Conservation (phyloP, 2,329 filamentous ascomycete genomes). For the Stylonectria norvegica region DNA sequence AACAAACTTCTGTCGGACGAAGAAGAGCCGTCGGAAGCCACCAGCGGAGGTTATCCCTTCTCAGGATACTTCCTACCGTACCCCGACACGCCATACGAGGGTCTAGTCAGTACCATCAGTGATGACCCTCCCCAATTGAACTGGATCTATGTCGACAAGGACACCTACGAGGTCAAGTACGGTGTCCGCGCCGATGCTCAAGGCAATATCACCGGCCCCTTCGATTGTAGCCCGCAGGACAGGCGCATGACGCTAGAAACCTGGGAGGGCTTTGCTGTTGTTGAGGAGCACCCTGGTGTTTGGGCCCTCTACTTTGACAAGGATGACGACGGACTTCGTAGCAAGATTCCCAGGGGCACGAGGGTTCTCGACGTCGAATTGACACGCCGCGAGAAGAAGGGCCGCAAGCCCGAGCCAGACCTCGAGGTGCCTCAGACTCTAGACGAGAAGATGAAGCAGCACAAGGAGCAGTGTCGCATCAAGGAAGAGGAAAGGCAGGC, state of each 20-base stretch:
- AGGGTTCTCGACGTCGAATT: conserved; percentile 55
- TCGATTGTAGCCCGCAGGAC: conserved; percentile 52
- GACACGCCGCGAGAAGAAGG: conserved; percentile 45
- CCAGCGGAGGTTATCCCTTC: conserved; percentile 52
- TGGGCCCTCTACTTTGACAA: conserved; percentile 49
- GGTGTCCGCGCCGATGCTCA: conserved; percentile 42
- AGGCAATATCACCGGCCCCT: conserved; percentile 44
- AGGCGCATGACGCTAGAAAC: conserved; percentile 46
- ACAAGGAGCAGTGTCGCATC: conserved; percentile 20
- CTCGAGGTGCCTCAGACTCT: conserved; percentile 18
- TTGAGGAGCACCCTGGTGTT: conserved; percentile 38
- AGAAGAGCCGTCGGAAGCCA: conserved; percentile 33
- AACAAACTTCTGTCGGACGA: conserved; percentile 27
- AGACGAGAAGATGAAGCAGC: conserved; percentile 30
- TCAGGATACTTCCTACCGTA: conserved; percentile 57
- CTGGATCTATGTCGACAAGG: conserved; percentile 47
- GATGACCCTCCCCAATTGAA: conserved; percentile 49
- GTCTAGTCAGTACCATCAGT: conserved; percentile 47
- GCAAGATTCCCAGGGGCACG: conserved; percentile 45
- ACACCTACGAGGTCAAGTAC: conserved; percentile 46
- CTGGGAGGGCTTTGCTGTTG: conserved; percentile 50
- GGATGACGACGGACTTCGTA: conserved; percentile 42
- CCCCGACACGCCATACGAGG: conserved; percentile 46
- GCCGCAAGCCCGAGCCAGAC: conserved; percentile 23
- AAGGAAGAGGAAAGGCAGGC: conserved; percentile 21